Conservation (phyloP, 805 yeast genomes). For the Kuraishia molischiana region DNA sequence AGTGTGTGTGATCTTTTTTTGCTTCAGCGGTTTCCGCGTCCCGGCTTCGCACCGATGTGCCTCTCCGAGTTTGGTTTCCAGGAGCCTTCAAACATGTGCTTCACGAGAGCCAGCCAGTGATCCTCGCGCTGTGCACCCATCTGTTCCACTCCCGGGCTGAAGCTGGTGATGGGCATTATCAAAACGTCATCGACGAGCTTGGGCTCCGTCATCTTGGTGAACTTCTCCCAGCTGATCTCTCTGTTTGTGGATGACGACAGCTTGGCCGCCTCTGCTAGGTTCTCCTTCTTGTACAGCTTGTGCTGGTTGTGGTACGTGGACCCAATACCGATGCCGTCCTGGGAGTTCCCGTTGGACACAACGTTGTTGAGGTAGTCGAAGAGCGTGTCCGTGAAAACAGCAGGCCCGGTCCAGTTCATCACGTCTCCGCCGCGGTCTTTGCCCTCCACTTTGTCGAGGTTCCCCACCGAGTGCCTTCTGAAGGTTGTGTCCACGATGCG, state of each 20-base stretch:
- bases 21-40: neutral
- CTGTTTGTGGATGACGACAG: neutral
- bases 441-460: conserved; percentile 37
- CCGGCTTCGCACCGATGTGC: conserved; percentile 1
- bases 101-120: conserved; percentile 45
- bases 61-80: conserved; percentile 38
- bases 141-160: conserved; percentile 60
- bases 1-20: too few relatives aligned
- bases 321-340: conserved; percentile 24
- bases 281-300: neutral
- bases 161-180: conserved; percentile 61
- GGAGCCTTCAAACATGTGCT: conserved; percentile 55
- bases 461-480: conserved; percentile 35
- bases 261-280: neutral
- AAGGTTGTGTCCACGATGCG: conserved; percentile 71
- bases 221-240: conserved; percentile 48
- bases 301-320: conserved; percentile 10
- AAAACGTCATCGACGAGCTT: conserved; percentile 56
- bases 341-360: conserved; percentile 20
- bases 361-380: conserved; percentile 72
- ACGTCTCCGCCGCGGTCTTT: conserved; percentile 66
- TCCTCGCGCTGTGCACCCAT: conserved; percentile 44
- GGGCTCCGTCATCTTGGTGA: conserved; percentile 50
- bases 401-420: conserved; percentile 97
- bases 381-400: conserved; percentile 81